Conservation (phyloP, 352 stramenopile genomes). For the Discostella stelligera region DNA sequence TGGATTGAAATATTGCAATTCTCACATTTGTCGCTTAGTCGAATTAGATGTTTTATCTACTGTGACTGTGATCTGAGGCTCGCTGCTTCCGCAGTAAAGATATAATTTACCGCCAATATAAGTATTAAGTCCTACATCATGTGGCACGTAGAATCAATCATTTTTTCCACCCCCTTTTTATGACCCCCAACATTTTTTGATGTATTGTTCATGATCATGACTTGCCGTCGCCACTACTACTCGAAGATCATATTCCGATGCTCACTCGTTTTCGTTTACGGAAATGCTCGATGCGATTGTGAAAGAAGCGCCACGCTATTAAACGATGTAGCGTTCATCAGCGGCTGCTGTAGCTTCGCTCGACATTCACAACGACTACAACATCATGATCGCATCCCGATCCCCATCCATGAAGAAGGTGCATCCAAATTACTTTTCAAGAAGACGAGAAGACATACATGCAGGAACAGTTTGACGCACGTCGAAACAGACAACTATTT, state of each 20-base stretch:
- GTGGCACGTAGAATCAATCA: no score
- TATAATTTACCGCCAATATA: no score
- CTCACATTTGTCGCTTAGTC: no score
- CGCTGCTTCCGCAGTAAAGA: no score
- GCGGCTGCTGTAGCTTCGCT: background rate
- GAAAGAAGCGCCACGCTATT: no score
- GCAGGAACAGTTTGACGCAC: background rate
- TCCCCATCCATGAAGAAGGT: background rate
- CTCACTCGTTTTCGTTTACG: background rate
- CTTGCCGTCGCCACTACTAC: background rate
- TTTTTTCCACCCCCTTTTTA: no score
- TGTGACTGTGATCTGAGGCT: no score
- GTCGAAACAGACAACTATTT: background rate
- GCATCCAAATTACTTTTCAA: background rate
- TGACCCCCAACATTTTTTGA: no score
- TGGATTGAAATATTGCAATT: no score
- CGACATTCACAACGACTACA: background rate
- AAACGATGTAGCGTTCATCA: background rate
- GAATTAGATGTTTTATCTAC: no score
- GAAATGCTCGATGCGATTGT: background rate
- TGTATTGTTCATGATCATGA: no score
- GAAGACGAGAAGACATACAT: background rate
- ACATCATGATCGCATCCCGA: background rate
- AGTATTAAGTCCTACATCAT: no score
- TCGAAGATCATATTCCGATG: background rate